Evolutionary conservation across 805 yeast genomes (phyloP).

Genomic region (Debaryomyces tyrocola): DNA sequence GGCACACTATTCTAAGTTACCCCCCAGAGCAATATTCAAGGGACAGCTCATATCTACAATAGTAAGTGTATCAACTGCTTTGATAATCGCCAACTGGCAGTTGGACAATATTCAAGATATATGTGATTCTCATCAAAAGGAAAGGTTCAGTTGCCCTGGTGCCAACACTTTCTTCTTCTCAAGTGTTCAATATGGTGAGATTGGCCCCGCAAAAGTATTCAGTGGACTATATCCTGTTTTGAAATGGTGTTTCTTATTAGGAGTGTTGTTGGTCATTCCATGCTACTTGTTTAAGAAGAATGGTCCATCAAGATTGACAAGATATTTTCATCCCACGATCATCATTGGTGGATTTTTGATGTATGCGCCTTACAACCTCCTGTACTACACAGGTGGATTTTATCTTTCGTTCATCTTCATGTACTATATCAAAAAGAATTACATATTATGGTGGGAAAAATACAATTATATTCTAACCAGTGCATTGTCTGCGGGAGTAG

Average conservation of each 20-base stretch:
- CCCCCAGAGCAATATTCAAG: constrained; percentile 60
- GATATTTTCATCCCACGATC: constrained; percentile 54
- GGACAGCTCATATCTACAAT: constrained; percentile 41
- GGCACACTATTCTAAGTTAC: constrained; percentile 60
- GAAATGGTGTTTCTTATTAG: constrained; percentile 61
- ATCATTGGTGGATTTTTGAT: constrained; percentile 50
- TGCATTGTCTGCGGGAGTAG: constrained; percentile 62
- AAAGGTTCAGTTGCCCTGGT: constrained; percentile 41
- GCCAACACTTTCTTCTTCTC: constrained; percentile 53
- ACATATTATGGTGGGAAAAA: constrained; percentile 67
- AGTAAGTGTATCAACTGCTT: constrained; percentile 32
- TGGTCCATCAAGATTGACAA: constrained; percentile 32
- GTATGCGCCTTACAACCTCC: constrained; percentile 53
- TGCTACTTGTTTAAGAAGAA: constrained; percentile 34
- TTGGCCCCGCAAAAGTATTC: constrained; percentile 61
- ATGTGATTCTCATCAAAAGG: constrained; percentile 36
- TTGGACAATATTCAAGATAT: constrained; percentile 33
- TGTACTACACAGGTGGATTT: constrained; percentile 60
- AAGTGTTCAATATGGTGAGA: constrained; percentile 55
- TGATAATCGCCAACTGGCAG: constrained; percentile 42
- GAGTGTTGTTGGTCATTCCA: constrained; percentile 41
- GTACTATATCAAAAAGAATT: constrained; percentile 49
- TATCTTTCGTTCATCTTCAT: constrained; percentile 57
- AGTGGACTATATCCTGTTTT: constrained; percentile 53
- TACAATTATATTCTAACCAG: constrained; percentile 65